Base-by-base conservation (phyloP, 2,329 filamentous ascomycete genomes). In the Mycosphaerella sp. region DNA sequence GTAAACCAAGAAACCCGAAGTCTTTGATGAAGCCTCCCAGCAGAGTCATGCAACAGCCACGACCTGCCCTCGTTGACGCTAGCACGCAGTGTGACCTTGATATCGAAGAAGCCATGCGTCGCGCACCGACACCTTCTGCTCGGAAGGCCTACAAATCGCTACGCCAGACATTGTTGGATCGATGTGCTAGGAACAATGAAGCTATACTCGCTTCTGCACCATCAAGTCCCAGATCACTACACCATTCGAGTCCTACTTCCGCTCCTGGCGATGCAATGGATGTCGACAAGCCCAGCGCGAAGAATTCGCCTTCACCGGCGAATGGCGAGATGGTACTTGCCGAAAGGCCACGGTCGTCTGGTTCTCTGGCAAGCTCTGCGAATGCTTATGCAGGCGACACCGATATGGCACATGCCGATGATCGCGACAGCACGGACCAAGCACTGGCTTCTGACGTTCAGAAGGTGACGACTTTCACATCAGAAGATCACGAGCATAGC, bases 11-110 rank as follows among this genome's bases (percentile, higher is more conserved):
- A 47, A 41, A 39, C n/a, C 50, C 49, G 28, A 64, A 60, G 54
- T 34, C 50, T 25, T 41, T 47, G 18, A 41, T 32, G 27, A 58
- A 57, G 50, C 49, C 50, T 17, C 21, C 45, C 3, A 53, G 41
- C 16, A 44, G 34, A 21, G 41, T 41, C n/a, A n/a, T 39, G 18
- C 54, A 56, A 43, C 55, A 53, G 58, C 36, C 67, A 54, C 48
- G 64, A 66, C 52, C 65, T 7, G 51, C 54, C 10, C 68, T 68
- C 27, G 58, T 62, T 28, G 59, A 66, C 40, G 53, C 59, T 6
- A 49, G 49, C 4, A 57, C 62, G 6, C 67, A 69, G 49, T 68
- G 66, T 53, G 65, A 69, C 44, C 54, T 68, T 49, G 66, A 68
- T 35, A 47, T 59, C n/a, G 65, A 66, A 44, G 64, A 66, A 16